Conservation (phyloP, 2,329 filamentous ascomycete species). For the Pseudocercospora crystallina region DNA sequence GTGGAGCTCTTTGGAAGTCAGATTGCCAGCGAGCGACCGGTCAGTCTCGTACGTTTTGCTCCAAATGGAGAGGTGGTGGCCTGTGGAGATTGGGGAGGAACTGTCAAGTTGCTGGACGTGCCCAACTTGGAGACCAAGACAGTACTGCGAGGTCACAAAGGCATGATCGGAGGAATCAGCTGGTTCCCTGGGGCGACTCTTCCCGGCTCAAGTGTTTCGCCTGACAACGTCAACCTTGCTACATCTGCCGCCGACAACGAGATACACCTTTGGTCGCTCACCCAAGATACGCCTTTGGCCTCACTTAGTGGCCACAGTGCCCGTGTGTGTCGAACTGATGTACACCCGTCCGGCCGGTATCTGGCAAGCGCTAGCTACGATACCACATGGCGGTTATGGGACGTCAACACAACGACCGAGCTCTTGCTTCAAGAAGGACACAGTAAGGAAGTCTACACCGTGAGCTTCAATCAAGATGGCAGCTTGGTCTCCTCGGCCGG, state of each 20-base stretch:
- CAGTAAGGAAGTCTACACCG: constrained; percentile 85
- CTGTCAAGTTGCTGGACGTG: constrained; percentile 80
- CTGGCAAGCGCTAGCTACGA: constrained; percentile 93
- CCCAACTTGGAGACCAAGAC: constrained; percentile 77
- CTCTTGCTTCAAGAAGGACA: constrained; percentile 90
- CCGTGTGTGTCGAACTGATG: constrained; percentile 87
- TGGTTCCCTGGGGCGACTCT: constrained; percentile 86
- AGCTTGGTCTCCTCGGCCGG: constrained; percentile 90
- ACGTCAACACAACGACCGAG: constrained; percentile 81
- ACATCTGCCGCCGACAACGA: constrained; percentile 87
- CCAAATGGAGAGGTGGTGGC: constrained; percentile 81
- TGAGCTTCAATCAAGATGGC: constrained; percentile 88
- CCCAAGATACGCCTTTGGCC: constrained; percentile 78
- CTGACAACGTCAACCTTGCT: constrained; percentile 73
- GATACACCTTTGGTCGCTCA: constrained; percentile 86
- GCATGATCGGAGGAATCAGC: constrained; percentile 83
- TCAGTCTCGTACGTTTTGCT: constrained; percentile 88
- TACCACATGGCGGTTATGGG: constrained; percentile 96
- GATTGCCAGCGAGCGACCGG: constrained; percentile 83
- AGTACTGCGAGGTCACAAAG: constrained; percentile 78
- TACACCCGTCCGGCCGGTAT: constrained; percentile 88
- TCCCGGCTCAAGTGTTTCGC: constrained; percentile 66
- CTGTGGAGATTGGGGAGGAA: constrained; percentile 89
- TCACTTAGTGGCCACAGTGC: constrained; percentile 81
- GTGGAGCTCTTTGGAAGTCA: constrained; percentile 95